Percentiles rank a stretch among this genome's conserved stretches.
These are phyloP conservation scores for Phalaenopsis hybrid DNA, from an alignment of 116 monocot species.

Conservation along the genomic window DNA sequence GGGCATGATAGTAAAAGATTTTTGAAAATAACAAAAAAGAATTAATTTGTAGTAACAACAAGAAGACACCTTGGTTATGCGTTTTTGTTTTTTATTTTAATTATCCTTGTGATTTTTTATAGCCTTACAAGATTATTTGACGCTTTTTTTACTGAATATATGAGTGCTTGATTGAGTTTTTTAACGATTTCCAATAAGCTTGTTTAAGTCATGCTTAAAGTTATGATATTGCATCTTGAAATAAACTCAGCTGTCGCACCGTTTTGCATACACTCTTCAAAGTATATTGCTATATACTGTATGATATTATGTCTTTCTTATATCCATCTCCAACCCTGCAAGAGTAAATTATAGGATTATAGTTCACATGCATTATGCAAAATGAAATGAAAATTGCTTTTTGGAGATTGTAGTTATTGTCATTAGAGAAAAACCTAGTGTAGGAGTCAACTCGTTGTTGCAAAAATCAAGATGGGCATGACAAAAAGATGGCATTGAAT, in stretches of 20 bases:
- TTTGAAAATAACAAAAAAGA: background rate
- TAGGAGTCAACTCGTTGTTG: background rate
- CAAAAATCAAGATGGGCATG: background rate
- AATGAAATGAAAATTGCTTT: background rate
- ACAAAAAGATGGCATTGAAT: background rate
- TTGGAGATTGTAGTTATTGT: background rate
- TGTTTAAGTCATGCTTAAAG: background rate
- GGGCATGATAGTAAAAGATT: no score
- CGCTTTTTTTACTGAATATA: background rate
- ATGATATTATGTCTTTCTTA: background rate
- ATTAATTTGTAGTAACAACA: background rate
- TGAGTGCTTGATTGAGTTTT: background rate
- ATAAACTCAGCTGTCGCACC: background rate
- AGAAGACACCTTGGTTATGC: background rate
- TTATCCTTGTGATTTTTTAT: background rate
- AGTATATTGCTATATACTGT: background rate
- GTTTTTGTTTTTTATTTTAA: background rate
- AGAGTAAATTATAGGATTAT: background rate
- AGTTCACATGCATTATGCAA: background rate
- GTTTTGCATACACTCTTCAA: background rate
- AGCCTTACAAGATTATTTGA: background rate
- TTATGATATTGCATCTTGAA: background rate
- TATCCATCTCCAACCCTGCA: background rate
- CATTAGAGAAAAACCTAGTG: background rate
- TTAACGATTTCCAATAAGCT: background rate